A percentile compares a stretch with the other conserved stretches of the same genome.
Evolutionary conservation across 148 eudicot species (phyloP).

Genomic region (Camellia granthamiana): DNA sequence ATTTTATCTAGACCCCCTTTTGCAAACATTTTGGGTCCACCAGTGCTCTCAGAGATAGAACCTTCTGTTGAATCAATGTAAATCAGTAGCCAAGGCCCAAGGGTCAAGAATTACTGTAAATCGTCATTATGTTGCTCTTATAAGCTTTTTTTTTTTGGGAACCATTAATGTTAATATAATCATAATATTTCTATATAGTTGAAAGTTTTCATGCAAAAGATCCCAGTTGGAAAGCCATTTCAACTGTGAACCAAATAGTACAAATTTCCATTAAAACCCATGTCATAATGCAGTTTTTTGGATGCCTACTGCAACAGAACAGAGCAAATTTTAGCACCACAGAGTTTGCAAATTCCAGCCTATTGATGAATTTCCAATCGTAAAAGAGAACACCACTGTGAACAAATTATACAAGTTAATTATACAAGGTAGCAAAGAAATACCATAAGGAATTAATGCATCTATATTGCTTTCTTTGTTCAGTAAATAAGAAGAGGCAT

Average conservation of each 20-base stretch:
- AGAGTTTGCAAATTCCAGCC: background rate
- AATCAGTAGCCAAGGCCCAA: background rate
- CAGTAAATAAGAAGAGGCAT: background rate
- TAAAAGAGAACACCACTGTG: background rate
- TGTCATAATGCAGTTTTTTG: background rate
- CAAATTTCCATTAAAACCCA: background rate
- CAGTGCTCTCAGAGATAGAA: background rate
- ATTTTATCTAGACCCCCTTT: too few species aligned
- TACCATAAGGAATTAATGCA: constrained; percentile 3
- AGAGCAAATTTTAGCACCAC: background rate
- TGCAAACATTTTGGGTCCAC: too few species aligned
- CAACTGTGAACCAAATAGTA: background rate
- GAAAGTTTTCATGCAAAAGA: background rate
- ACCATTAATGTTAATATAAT: background rate
- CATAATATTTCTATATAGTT: background rate
- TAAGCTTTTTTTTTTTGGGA: background rate
- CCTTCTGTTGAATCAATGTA: background rate
- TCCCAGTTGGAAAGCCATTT: background rate
- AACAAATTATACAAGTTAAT: background rate
- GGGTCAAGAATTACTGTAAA: background rate
- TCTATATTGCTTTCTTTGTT: background rate
- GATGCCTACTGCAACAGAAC: background rate
- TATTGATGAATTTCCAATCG: background rate
- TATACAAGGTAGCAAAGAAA: background rate
- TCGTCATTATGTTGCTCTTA: background rate